A percentile compares a stretch with the other conserved stretches of the same genome.
Conservation (phyloP, 139 green algal genomes). For the Chlorella sp. region DNA sequence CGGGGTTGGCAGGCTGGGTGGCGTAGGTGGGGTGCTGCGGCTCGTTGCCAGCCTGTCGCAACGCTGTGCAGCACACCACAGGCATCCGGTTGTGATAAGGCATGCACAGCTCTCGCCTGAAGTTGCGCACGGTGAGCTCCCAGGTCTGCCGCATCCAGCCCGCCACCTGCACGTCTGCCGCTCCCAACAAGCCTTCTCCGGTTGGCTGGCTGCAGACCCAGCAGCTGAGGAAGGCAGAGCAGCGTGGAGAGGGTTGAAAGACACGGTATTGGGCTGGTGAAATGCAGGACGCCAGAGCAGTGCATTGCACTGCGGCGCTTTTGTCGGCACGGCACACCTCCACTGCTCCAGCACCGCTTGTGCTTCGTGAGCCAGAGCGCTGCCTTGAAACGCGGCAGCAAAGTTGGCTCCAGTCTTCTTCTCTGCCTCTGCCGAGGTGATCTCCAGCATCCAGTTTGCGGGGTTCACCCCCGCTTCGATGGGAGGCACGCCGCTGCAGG, state of each 20-base stretch:
- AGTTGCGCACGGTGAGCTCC: conserved; percentile 46
- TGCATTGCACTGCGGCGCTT: no score
- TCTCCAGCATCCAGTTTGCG: conserved; percentile 58
- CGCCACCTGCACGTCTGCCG: conserved; percentile 6
- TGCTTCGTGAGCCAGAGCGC: neutral
- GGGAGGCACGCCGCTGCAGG: neutral
- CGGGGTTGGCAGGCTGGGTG: no score
- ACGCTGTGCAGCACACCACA: no score
- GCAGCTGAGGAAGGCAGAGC: no score
- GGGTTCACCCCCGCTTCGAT: conserved; percentile 21
- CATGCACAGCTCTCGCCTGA: neutral
- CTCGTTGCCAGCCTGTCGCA: no score
- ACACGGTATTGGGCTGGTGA: no score
- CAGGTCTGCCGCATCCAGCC: conserved; percentile 8
- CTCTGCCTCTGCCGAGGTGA: conserved; percentile 1
- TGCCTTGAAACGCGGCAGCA: neutral
- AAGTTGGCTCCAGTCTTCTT: conserved; percentile 32
- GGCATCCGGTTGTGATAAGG: no score
- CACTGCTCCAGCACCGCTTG: neutral
- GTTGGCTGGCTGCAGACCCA: neutral
- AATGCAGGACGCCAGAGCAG: no score
- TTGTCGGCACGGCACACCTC: neutral
- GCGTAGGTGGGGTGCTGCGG: no score
- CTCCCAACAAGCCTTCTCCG: neutral
- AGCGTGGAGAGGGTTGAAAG: no score